These are phyloP conservation scores for Yamadazyma blattariae DNA, from an alignment of 1,139 yeast genomes.

Conservation along the genomic window DNA sequence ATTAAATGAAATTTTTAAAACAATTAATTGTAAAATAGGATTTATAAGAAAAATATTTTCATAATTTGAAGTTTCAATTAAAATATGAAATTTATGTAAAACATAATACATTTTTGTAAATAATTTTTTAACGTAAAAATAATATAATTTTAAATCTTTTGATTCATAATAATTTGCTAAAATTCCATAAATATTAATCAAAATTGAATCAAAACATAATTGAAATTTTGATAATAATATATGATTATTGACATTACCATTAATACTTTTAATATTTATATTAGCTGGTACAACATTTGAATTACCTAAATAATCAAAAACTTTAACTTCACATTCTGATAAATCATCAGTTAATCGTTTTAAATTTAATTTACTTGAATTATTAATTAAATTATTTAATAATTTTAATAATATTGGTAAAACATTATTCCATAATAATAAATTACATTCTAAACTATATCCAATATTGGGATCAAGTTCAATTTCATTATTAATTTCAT, in stretches of 20 bases:
- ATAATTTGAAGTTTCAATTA: constrained; percentile 1
- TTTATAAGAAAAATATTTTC: constrained; percentile 1
- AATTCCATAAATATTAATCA: not conserved
- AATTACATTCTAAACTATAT: constrained; percentile 1
- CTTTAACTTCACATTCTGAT: not conserved
- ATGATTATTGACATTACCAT: not conserved
- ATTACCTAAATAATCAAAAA: not conserved
- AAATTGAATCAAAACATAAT: constrained; percentile 2
- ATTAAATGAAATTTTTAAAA: not conserved
- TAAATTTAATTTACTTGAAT: not conserved
- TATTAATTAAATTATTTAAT: not conserved
- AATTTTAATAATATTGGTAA: not conserved
- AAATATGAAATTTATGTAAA: not conserved
- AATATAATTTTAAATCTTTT: constrained; percentile 1
- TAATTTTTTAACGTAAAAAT: constrained; percentile 3
- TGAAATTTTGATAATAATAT: not conserved
- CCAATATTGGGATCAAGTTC: not conserved
- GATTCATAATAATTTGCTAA: not conserved
- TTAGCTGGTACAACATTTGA: not conserved
- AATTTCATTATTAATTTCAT: not conserved
- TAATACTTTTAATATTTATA: not conserved
- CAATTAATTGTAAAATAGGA: not conserved
- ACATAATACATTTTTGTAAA: not conserved
- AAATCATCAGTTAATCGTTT: not conserved
- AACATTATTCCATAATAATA: constrained; percentile 1